phyloP scores from a whole-genome alignment of 768 basidiomycete genomes.

The Trametes coccinea region DNA sequence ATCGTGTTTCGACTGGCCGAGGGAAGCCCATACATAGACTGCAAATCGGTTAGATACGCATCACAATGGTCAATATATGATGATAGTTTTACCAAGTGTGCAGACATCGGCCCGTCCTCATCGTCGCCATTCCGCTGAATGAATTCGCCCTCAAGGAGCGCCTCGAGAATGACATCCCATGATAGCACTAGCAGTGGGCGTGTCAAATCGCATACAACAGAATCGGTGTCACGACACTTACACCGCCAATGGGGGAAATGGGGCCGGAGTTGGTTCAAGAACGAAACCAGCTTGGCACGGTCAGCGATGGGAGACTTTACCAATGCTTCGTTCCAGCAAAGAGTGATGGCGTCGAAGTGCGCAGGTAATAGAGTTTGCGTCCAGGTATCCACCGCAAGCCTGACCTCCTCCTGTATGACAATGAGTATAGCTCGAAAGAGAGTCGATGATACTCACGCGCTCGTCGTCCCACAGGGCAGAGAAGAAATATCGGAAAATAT shows the following conservation, averaged over 20 bases:
- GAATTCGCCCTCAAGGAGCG: slow-evolving; percentile 56
- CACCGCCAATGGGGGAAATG: slow-evolving; percentile 71
- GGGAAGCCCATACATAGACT: slow-evolving; percentile 50
- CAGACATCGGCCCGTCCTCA: slow-evolving; percentile 41
- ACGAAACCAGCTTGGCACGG: slow-evolving; percentile 56
- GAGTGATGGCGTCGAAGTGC: slow-evolving; percentile 64
- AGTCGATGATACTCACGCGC: slow-evolving; percentile 41
- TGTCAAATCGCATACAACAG: background rate
- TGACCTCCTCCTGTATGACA: slow-evolving; percentile 63
- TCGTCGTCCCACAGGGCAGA: slow-evolving; percentile 62
- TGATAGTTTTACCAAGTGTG: slow-evolving; percentile 41
- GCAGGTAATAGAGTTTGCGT: slow-evolving; percentile 61
- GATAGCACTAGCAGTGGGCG: slow-evolving; percentile 49
- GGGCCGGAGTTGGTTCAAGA: slow-evolving; percentile 66
- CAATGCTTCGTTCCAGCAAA: slow-evolving; percentile 68
- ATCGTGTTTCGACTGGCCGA: slow-evolving; percentile 25
- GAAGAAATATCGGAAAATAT: slow-evolving; percentile 64
- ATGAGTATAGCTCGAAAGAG: background rate
- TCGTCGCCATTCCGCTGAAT: slow-evolving; percentile 39
- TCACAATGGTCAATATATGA: background rate
- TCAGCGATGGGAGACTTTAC: slow-evolving; percentile 56
- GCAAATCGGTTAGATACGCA: background rate
- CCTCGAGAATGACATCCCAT: slow-evolving; percentile 63
- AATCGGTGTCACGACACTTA: slow-evolving; percentile 26
- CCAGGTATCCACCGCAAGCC: slow-evolving; percentile 57